Percentiles rank a stretch among this genome's conserved stretches.
Conservation (phyloP, 768 basidiomycete species). For the Coprinellus micaceus region DNA sequence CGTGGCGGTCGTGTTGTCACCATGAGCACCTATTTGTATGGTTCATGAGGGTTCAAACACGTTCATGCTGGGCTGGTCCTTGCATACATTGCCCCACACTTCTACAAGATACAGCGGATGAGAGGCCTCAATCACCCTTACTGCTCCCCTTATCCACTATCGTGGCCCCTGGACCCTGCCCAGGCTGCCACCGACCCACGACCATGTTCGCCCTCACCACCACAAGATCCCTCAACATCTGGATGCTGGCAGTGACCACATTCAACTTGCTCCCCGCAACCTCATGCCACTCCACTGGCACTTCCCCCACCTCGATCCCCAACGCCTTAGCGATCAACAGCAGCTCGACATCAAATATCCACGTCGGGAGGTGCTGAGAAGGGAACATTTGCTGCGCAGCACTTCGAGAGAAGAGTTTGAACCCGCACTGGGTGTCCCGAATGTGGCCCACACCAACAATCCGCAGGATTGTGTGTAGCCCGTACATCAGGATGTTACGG, state of each 20-base stretch:
- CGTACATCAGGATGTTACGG: slow-evolving; percentile 92
- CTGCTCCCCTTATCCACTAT: not conserved
- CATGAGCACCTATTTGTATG: no score
- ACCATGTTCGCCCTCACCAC: slow-evolving; percentile 80
- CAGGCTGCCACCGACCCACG: slow-evolving; percentile 68
- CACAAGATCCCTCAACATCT: slow-evolving; percentile 86
- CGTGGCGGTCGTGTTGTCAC: no score
- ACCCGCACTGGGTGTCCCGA: slow-evolving; percentile 94
- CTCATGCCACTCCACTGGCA: slow-evolving; percentile 91
- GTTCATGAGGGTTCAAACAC: no score
- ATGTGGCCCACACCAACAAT: slow-evolving; percentile 89
- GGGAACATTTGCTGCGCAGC: slow-evolving; percentile 85
- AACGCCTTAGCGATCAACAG: slow-evolving; percentile 79
- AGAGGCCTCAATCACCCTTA: not conserved
- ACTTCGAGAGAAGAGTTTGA: slow-evolving; percentile 88
- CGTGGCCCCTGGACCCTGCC: not conserved
- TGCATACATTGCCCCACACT: no score
- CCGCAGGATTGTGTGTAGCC: slow-evolving; percentile 83
- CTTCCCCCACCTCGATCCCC: slow-evolving; percentile 76
- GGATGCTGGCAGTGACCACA: slow-evolving; percentile 77
- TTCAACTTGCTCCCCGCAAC: slow-evolving; percentile 90
- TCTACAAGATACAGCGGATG: not conserved
- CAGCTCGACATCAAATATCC: slow-evolving; percentile 97
- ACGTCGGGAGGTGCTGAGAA: slow-evolving; percentile 78
- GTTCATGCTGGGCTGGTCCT: no score